Evolutionary conservation across 1,139 yeast genomes (phyloP).

Genomic region (Taphrina pruni): DNA sequence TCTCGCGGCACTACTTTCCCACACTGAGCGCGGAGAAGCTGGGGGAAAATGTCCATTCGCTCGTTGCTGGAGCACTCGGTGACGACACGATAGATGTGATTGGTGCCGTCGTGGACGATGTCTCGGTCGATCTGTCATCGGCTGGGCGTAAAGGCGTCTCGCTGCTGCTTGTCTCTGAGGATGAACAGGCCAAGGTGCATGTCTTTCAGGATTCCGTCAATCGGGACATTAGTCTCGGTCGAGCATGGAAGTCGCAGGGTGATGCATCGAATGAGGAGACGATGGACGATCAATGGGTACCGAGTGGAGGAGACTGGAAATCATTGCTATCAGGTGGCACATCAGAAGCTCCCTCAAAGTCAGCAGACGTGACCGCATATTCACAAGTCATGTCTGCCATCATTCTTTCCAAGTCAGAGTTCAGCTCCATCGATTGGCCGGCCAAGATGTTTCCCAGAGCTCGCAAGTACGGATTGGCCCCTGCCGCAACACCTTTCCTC

Average conservation of each 20-base stretch:
- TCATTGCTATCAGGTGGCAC: constrained; percentile 20
- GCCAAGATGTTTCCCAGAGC: constrained; percentile 28
- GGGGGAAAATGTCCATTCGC: constrained; percentile 8
- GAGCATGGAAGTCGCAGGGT: constrained; percentile 39
- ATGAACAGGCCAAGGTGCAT: constrained; percentile 23
- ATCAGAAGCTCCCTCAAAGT: constrained; percentile 6
- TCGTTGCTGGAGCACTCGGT: constrained; percentile 24
- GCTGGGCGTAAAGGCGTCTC: constrained; percentile 26
- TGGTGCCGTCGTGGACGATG: constrained; percentile 32
- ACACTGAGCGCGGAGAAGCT: background rate
- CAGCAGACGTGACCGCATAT: background rate
- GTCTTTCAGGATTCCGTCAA: constrained; percentile 27
- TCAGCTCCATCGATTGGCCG: constrained; percentile 33
- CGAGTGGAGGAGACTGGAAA: constrained; percentile 32
- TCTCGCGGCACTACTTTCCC: constrained; percentile 35
- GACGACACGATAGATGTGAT: constrained; percentile 26
- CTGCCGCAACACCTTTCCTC: constrained; percentile 34
- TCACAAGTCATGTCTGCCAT: constrained; percentile 38
- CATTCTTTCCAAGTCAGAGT: constrained; percentile 40
- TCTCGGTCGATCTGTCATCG: background rate
- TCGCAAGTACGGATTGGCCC: constrained; percentile 17
- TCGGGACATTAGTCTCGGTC: constrained; percentile 36
- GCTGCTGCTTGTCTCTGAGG: constrained; percentile 33
- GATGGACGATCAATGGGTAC: constrained; percentile 22
- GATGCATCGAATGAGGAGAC: constrained; percentile 13